Evolutionary conservation across 345 rosid genomes (phyloP), one percentile per base, ranked within the genome.

Genomic region (Linum tenue): DNA sequence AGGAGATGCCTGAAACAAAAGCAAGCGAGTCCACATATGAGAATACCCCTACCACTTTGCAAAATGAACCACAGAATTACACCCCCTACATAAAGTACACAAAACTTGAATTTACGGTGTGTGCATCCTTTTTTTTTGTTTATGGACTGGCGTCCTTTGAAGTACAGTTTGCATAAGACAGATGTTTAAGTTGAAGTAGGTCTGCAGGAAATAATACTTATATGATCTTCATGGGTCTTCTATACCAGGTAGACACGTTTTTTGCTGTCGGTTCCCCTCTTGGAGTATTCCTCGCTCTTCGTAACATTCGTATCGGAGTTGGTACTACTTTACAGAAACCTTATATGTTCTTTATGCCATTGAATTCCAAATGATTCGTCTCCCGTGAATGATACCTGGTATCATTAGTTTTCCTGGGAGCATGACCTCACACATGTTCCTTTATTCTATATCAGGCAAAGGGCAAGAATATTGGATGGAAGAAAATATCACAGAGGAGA

Each of bases 211-310:
- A 39, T 36, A 11, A 59, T 51, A 50, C 56, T 12, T 37, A 12
- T 39, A 56, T 50, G 67, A 42, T 70, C 69, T 60, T 72, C 42
- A 44, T 61, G 41, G 67, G 61, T 56, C 71, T 59, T 60, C 31
- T 61, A 41, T 53, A 41, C 77, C 77, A 94, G 99, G 95, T 94
- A 67, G 97, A 94, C 76, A 94, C 99, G 41, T 94, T 90, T 78
- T 94, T 86, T 74, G 99, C 99, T 9, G 99, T 94, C 77, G 99
- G 99, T 71, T 90, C 99, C 16, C 99, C 99, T 69, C 87, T 94
- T 65, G 97, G 99, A 73, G 97, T 90, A 77, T 94, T 94, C 75
- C 97, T 94, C 57, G 84, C 96, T 39, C 96, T 94, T 67, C 87
- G 97, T 36, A 94, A 94, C 75, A 67, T 88, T 68, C 97, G 95